phyloP scores from a whole-genome alignment of 805 yeast genomes.

The Ogataea nakhonphanomensis region DNA sequence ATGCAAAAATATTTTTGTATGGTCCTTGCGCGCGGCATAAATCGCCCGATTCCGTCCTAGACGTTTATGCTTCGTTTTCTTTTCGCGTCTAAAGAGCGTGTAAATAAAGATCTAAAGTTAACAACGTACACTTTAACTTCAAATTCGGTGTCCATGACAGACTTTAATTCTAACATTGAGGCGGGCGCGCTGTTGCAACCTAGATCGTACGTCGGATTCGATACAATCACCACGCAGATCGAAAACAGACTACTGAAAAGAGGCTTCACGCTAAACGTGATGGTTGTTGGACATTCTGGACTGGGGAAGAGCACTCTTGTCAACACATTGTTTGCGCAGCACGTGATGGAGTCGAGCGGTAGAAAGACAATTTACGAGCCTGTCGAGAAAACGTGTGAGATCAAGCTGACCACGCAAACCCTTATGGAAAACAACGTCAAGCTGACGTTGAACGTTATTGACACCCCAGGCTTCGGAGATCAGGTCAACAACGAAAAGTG shows the following conservation, averaged over 20 bases:
- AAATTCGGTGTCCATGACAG: slow-evolving; percentile 4
- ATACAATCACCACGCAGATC: slow-evolving; percentile 92
- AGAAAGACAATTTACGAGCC: slow-evolving; percentile 67
- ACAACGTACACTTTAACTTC: not conserved
- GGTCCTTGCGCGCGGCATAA: not conserved
- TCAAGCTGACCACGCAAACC: slow-evolving; percentile 64
- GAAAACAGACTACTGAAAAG: slow-evolving; percentile 86
- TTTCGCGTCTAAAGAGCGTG: slow-evolving; percentile 13
- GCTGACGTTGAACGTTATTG: slow-evolving; percentile 82
- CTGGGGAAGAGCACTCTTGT: slow-evolving; percentile 91
- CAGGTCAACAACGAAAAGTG: slow-evolving; percentile 92
- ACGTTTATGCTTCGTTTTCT: not conserved
- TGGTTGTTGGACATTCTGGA: slow-evolving; percentile 93
- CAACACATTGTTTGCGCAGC: slow-evolving; percentile 86
- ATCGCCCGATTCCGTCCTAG: slow-evolving; percentile 1
- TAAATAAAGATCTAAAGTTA: slow-evolving; percentile 6
- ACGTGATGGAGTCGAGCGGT: slow-evolving; percentile 70
- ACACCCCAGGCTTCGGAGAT: slow-evolving; percentile 98
- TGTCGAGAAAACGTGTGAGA: slow-evolving; percentile 81
- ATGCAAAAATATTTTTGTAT: not conserved
- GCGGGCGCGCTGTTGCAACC: slow-evolving; percentile 44
- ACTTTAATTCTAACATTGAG: slow-evolving; percentile 10
- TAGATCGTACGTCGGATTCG: slow-evolving; percentile 86
- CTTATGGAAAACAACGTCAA: slow-evolving; percentile 84
- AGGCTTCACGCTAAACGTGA: slow-evolving; percentile 91